These are phyloP conservation scores for Ophiosphaerella korrae DNA, from an alignment of 2,329 filamentous ascomycete species.

Conservation along the genomic window DNA sequence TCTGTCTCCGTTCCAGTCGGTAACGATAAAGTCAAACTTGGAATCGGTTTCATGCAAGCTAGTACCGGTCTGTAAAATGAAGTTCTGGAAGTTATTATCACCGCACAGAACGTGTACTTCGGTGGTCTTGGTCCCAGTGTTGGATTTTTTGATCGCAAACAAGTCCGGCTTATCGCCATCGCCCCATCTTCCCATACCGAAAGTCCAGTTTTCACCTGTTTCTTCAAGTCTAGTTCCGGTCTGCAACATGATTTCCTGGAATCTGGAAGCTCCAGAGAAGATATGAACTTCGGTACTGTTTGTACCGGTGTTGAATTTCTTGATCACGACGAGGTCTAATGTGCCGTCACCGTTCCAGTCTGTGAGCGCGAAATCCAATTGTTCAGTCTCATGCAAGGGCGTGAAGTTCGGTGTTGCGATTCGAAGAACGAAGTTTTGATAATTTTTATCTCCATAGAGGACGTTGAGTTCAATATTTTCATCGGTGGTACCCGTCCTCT, in stretches of 20 bases:
- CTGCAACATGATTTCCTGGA: constrained; percentile 5
- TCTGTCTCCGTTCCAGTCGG: constrained; percentile 5
- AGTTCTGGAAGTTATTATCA: background rate
- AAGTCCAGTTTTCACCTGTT: constrained; percentile 8
- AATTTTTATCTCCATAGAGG: constrained; percentile 1
- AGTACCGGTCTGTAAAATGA: background rate
- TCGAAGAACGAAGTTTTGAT: constrained; percentile 3
- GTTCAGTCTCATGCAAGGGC: background rate
- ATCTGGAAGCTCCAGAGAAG: constrained; percentile 8
- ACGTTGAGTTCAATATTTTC: constrained; percentile 1
- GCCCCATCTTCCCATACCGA: constrained; percentile 8
- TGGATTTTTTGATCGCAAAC: constrained; percentile 12
- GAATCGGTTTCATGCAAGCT: background rate
- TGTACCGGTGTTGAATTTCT: constrained; percentile 4
- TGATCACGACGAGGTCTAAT: constrained; percentile 8
- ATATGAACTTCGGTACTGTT: constrained; percentile 8
- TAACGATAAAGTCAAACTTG: background rate
- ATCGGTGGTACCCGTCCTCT: background rate
- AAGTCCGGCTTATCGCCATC: constrained; percentile 7
- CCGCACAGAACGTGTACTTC: constrained; percentile 6
- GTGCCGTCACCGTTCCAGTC: constrained; percentile 7
- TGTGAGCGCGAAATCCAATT: constrained; percentile 5
- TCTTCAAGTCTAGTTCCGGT: constrained; percentile 7
- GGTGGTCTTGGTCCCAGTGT: constrained; percentile 5
- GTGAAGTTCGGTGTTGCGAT: constrained; percentile 5